Evolutionary conservation across 2,329 filamentous ascomycete species (phyloP).

Genomic region (Xylariaceae sp.): DNA sequence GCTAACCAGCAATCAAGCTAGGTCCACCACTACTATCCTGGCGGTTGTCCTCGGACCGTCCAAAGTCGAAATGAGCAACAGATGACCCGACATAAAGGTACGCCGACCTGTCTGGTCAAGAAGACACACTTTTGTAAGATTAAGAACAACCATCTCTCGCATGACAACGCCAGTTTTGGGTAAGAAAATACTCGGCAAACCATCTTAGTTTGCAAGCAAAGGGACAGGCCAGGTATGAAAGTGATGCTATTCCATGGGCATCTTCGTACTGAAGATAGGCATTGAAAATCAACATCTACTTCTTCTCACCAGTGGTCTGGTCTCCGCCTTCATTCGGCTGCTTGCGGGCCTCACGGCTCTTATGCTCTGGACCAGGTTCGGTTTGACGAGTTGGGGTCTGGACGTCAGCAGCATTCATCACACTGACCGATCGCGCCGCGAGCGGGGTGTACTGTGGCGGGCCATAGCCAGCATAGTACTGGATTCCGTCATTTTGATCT

Average conservation of each 20-base stretch:
- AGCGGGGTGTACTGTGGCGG: constrained; percentile 7
- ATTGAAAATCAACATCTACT: constrained; percentile 6
- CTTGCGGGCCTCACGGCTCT: constrained; percentile 5
- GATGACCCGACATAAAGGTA: constrained; percentile 12
- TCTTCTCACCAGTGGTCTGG: constrained; percentile 9
- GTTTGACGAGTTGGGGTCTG: constrained; percentile 1
- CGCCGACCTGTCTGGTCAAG: constrained; percentile 8
- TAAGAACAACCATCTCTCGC: constrained; percentile 8
- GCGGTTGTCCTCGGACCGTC: constrained; percentile 21
- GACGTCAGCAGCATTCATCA: neutral
- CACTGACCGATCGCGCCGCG: constrained; percentile 3
- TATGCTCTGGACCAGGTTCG: constrained; percentile 6
- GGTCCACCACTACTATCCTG: constrained; percentile 28
- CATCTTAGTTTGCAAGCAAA: constrained; percentile 5
- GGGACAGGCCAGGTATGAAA: constrained; percentile 8
- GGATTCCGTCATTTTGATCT: constrained; percentile 22
- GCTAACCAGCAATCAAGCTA: constrained; percentile 24
- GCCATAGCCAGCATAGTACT: constrained; percentile 18
- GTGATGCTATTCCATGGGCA: neutral
- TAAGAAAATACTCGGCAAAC: constrained; percentile 10
- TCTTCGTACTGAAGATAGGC: neutral
- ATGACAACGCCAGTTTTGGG: constrained; percentile 3
- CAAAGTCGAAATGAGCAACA: constrained; percentile 15
- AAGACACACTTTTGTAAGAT: too few relatives aligned
- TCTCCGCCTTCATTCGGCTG: constrained; percentile 6